Conservation (phyloP, 345 rosid genomes). For the Pistacia vera region DNA sequence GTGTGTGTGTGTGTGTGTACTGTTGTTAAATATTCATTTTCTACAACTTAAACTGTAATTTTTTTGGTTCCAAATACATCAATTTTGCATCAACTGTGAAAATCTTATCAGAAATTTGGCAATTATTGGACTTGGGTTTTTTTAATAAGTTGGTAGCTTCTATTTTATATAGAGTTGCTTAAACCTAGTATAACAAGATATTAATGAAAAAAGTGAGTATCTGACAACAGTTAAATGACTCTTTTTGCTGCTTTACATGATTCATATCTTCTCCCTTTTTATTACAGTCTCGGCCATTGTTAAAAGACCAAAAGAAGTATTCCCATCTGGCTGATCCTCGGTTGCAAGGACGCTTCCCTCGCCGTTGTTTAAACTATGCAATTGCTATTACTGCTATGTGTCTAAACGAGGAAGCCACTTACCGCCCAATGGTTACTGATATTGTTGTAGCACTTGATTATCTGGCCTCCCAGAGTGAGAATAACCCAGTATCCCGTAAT, state of each 20-base stretch:
- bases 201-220: not conserved
- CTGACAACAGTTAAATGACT: not conserved
- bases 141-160: not conserved
- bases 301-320: slow-evolving; percentile 81
- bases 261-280: not conserved
- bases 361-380: slow-evolving; percentile 85
- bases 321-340: slow-evolving; percentile 69
- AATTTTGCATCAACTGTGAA: not conserved
- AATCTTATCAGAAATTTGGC: not conserved
- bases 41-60: not conserved
- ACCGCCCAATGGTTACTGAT: slow-evolving; percentile 82
- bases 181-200: not conserved
- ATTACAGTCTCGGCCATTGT: slow-evolving; percentile 65
- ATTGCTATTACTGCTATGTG: slow-evolving; percentile 92
- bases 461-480: slow-evolving; percentile 48
- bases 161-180: not conserved
- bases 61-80: not conserved
- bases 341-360: slow-evolving; percentile 67
- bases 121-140: not conserved
- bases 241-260: not conserved
- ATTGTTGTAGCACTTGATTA: slow-evolving; percentile 90
- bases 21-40: too few species aligned
- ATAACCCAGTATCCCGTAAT: slow-evolving; percentile 22
- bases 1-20: not conserved
- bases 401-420: slow-evolving; percentile 86